phyloP scores from a whole-genome alignment of 2,329 filamentous ascomycete species.

The Mycosphaerella sp. region DNA sequence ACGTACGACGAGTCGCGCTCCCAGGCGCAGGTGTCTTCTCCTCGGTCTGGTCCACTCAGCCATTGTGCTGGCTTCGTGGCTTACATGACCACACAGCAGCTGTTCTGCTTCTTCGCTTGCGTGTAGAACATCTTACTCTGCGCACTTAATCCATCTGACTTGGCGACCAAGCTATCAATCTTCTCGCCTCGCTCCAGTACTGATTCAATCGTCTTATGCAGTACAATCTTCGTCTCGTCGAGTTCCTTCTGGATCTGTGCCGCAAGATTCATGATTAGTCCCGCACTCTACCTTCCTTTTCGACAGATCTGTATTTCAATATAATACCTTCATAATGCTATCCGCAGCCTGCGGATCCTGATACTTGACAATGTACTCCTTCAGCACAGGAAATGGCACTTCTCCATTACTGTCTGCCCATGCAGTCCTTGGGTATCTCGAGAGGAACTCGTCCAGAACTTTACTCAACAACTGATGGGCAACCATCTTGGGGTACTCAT shows the following conservation, averaged over 20 bases:
- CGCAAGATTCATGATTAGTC: background rate
- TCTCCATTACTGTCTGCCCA: slow-evolving; percentile 52
- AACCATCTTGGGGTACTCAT: slow-evolving; percentile 59
- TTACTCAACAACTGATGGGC: slow-evolving; percentile 85
- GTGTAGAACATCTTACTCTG: slow-evolving; percentile 99
- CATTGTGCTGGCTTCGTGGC: background rate
- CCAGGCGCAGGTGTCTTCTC: background rate
- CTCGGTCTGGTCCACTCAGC: background rate
- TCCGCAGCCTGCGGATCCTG: slow-evolving; percentile 85
- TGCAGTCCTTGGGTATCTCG: slow-evolving; percentile 63
- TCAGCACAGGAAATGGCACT: slow-evolving; percentile 62
- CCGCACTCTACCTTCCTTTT: slow-evolving; percentile 44
- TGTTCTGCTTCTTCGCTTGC: slow-evolving; percentile 58
- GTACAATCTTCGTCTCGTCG: slow-evolving; percentile 93
- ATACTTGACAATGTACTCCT: slow-evolving; percentile 71
- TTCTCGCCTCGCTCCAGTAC: slow-evolving; percentile 92
- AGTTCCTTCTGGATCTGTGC: slow-evolving; percentile 82
- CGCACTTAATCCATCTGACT: slow-evolving; percentile 82
- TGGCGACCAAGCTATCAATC: slow-evolving; percentile 87
- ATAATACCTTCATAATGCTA: slow-evolving; percentile 55
- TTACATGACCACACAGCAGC: slow-evolving; percentile 53
- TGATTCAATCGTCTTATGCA: slow-evolving; percentile 94
- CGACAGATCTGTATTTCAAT: background rate
- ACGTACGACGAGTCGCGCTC: background rate
- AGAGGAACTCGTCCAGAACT: slow-evolving; percentile 78